Evolutionary conservation across 768 basidiomycete species (phyloP), one percentile per base, ranked within the genome.

Genomic region (Sarcomyxa edulis): DNA sequence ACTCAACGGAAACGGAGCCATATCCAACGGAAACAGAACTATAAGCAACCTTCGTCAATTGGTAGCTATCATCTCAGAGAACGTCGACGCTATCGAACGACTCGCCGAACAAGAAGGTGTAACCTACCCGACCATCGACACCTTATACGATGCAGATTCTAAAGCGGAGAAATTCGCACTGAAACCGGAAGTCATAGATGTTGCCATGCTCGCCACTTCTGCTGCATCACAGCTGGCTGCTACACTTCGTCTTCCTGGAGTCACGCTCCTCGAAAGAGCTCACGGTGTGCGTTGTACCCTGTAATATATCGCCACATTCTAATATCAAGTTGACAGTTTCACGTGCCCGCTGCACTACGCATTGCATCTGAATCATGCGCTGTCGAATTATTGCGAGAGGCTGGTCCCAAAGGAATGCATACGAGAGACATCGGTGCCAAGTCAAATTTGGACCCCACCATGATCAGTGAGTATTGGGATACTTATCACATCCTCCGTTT

Each of bases 391-490:
- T 45, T 66, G 12, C 47, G 56, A 1, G 56, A 58, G 19, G 59
- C 55, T 11, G 64, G 63, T 11, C 47, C 49, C 3, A 30, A 53
- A 51, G 59, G 56, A 7, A 35, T 55, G 24, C 51, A 62, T 34
- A 55, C 60, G 5, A 36, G 42, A 6, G 54, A 60, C 12, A 61
- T 62, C 20, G 60, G 55, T 10, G 46, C 45, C 29, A 45, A 48
- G 28, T 43, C 40, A 18, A 28, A 34, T 0, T 37, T 54, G 26
- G 47, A 62, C 20, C 36, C 52, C 2, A 39, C 36, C 7, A 58
- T 59, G 24, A 37, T 66, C 5, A 52, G 63, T 63, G 24, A 31
- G 45, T n/a, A n/a, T n/a, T n/a, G n/a, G n/a, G n/a, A n/a, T n/a
- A n/a, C n/a, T n/a, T n/a, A n/a, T n/a, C n/a, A n/a, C n/a, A n/a